These are phyloP conservation scores for Vaccinium vitisidaea DNA, from an alignment of 148 eudicot species.

Conservation along the genomic window DNA sequence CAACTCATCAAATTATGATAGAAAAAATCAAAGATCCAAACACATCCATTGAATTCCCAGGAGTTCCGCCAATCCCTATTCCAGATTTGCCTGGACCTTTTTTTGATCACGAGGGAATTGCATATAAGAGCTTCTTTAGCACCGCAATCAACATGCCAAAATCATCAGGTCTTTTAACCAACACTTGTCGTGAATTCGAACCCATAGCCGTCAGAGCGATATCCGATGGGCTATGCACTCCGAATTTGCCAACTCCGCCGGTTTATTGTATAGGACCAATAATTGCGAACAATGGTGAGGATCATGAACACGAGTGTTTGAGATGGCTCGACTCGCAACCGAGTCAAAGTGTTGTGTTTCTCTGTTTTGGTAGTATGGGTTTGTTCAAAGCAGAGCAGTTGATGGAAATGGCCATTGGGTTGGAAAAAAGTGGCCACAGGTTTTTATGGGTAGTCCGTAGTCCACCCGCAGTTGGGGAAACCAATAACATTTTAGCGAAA, in stretches of 20 bases:
- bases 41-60: slow-evolving; percentile 9
- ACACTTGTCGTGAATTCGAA: slow-evolving; percentile 30
- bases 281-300: neutral
- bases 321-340: slow-evolving; percentile 38
- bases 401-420: slow-evolving; percentile 31
- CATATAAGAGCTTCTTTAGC: slow-evolving; percentile 9
- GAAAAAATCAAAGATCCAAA: slow-evolving; percentile 12
- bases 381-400: slow-evolving; percentile 23
- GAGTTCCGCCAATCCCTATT: slow-evolving; percentile 17
- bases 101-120: slow-evolving; percentile 7
- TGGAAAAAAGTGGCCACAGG: slow-evolving; percentile 32
- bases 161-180: slow-evolving; percentile 23
- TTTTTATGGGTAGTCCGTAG: slow-evolving; percentile 34
- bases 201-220: slow-evolving; percentile 19
- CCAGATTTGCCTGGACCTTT: slow-evolving; percentile 15
- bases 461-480: slow-evolving; percentile 22
- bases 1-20: neutral
- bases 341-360: slow-evolving; percentile 29
- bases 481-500: neutral
- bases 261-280: slow-evolving; percentile 32
- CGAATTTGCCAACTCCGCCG: slow-evolving; percentile 23
- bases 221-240: slow-evolving; percentile 23
- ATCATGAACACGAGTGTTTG: slow-evolving; percentile 18
- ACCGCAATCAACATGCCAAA: slow-evolving; percentile 2
- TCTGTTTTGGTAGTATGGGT: slow-evolving; percentile 35